These are phyloP conservation scores for Emericellopsis terricola DNA, from an alignment of 495 filamentous ascomycete species.

Conservation along the genomic window DNA sequence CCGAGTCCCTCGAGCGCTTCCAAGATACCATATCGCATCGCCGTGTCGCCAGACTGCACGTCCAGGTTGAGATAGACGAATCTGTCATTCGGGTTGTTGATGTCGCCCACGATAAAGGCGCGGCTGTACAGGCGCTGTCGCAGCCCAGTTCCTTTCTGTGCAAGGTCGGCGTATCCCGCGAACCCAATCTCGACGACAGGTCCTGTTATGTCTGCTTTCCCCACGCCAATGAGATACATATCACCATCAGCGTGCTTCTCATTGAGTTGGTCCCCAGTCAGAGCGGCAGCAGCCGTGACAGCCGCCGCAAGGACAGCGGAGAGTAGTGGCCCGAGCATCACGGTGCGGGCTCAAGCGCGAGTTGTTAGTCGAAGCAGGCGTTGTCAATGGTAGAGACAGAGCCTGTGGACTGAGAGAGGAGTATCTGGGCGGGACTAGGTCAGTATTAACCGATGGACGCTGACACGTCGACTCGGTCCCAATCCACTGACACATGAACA, in stretches of 20 bases:
- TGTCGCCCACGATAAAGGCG: constrained; percentile 74
- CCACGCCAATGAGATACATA: constrained; percentile 66
- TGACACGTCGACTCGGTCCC: too few relatives aligned
- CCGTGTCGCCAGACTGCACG: constrained; percentile 71
- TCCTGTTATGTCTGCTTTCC: constrained; percentile 91
- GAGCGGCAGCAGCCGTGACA: too few relatives aligned
- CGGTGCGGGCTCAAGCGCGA: too few relatives aligned
- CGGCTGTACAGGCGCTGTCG: constrained; percentile 76
- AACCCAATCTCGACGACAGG: constrained; percentile 38
- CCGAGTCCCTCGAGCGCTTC: constrained; percentile 46
- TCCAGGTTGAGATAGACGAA: constrained; percentile 83
- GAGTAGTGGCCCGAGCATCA: too few relatives aligned
- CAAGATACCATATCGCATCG: constrained; percentile 68
- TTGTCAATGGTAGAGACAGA: too few relatives aligned
- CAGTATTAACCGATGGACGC: too few relatives aligned
- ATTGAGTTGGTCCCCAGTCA: too few relatives aligned
- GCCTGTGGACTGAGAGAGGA: too few relatives aligned
- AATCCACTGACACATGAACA: too few relatives aligned
- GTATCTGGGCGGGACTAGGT: too few relatives aligned
- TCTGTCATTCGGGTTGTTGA: constrained; percentile 46
- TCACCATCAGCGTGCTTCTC: constrained; percentile 8
- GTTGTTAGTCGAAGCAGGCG: too few relatives aligned
- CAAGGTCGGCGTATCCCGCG: constrained; percentile 57
- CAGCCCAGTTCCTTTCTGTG: constrained; percentile 65
- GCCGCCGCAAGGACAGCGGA: neutral